Conservation (phyloP, 176 grass and related monocot species). For the Paspalum notatum region DNA sequence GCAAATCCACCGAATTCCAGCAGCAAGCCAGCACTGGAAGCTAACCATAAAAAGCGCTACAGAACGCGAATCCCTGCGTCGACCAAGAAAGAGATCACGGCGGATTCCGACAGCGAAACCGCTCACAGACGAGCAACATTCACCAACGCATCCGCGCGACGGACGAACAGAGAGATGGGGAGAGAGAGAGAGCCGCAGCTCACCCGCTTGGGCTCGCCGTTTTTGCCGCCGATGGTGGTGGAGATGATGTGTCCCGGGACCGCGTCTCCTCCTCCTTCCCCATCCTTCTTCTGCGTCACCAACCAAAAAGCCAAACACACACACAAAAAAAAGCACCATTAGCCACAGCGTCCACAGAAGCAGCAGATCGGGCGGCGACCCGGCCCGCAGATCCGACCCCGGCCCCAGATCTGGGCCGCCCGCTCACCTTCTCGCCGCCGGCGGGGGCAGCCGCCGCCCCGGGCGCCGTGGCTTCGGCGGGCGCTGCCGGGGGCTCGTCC, state of each 20-base stretch:
- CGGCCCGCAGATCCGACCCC: slow-evolving; percentile 20
- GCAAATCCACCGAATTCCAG: not conserved
- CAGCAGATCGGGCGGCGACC: slow-evolving; percentile 32
- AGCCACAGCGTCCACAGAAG: not conserved
- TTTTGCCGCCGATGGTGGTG: slow-evolving; percentile 97
- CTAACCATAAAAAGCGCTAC: not conserved
- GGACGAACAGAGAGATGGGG: not conserved
- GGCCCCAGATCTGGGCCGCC: slow-evolving; percentile 32
- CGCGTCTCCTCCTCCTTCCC: slow-evolving; percentile 59
- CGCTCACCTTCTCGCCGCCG: slow-evolving; percentile 40
- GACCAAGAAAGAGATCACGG: not conserved
- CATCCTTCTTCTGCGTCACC: slow-evolving; percentile 36
- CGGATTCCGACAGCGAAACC: not conserved
- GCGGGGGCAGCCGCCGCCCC: not conserved
- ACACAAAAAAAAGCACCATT: slow-evolving; percentile 31
- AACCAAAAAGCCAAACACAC: not conserved
- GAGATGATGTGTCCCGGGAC: slow-evolving; percentile 97
- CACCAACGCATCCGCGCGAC: not conserved
- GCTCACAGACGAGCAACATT: slow-evolving; percentile 29
- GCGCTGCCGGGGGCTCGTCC: slow-evolving; percentile 28
- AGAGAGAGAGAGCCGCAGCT: not conserved
- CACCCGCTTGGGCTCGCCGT: slow-evolving; percentile 98
- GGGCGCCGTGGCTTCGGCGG: not conserved
- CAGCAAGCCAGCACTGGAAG: not conserved
- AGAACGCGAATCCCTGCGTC: not conserved